Conservation (phyloP, 73 alveolate species). For the Uronychia binucleata region DNA sequence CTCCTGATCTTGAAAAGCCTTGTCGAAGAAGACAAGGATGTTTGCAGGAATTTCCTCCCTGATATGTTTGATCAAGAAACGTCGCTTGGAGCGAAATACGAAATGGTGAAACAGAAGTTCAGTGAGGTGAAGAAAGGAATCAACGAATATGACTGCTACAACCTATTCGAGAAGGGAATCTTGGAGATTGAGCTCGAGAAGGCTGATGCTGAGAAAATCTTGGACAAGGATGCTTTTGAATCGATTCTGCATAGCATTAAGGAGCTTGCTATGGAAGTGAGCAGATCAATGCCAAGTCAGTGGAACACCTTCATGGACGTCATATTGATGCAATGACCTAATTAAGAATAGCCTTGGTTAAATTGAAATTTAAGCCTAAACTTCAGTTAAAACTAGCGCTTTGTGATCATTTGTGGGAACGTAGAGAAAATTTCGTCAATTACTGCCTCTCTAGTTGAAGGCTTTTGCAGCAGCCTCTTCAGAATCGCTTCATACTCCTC, state of each 20-base stretch:
- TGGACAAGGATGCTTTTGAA: slow-evolving; percentile 1
- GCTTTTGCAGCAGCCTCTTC: not conserved
- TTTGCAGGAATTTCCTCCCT: slow-evolving; percentile 60
- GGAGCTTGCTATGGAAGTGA: slow-evolving; percentile 49
- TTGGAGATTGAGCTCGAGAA: slow-evolving; percentile 41
- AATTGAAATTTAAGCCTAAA: not conserved
- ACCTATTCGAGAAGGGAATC: slow-evolving; percentile 40
- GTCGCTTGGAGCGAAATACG: slow-evolving; percentile 28
- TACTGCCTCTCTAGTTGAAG: not conserved
- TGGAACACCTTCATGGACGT: slow-evolving; percentile 69
- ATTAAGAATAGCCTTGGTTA: not conserved
- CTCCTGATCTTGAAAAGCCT: slow-evolving; percentile 44
- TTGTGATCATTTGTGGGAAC: not conserved
- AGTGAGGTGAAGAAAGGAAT: slow-evolving; percentile 8
- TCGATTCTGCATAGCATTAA: slow-evolving; percentile 26
- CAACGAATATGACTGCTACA: slow-evolving; percentile 47
- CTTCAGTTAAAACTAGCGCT: not conserved
- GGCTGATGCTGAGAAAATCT: not conserved
- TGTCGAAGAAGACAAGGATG: slow-evolving; percentile 64
- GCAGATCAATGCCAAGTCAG: slow-evolving; percentile 59
- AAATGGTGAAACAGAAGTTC: not conserved
- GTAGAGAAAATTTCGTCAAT: not conserved
- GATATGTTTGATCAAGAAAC: slow-evolving; percentile 68
- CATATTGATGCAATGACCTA: slow-evolving; percentile 3
- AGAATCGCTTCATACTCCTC: not conserved